Evolutionary conservation across 139 green algal species (phyloP), one percentile per base, ranked within the genome.

Genomic region (Astrephomene gubernaculifera): DNA sequence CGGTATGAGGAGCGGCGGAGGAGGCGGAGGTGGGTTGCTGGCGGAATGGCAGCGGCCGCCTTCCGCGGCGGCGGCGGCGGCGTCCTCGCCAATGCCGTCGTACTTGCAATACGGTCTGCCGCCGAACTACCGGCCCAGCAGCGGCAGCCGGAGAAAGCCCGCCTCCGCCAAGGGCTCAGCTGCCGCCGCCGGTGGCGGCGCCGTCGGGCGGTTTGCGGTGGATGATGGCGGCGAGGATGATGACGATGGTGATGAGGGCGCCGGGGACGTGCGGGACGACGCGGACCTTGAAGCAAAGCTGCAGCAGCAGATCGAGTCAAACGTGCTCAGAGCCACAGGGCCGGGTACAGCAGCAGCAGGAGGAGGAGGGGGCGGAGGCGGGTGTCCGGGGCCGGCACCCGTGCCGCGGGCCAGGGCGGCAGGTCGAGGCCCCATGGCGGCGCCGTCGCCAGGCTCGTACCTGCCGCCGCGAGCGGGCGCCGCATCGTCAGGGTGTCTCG

Each of bases 101-200:
- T 74, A 75, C 78, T 10, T 67, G 31, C 78, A 84, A 21, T 84
- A 84, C 63, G 78, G 78, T 41, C 63, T 84, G 44, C 78, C 78
- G 63, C 78, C 78, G 43, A 84, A 84, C 60, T 84, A 84, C 78
- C 78, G 78, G 14, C 78, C 78, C 31, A 84, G 78, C 63, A 84
- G 78, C 63, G 78, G 78, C 78, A 31, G 63, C 21, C 61, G 78
- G 12, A 41, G n/a, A n/a, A n/a, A n/a, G 60, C 60, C 57, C 19
- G 6, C 73, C 1, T 43, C 73, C 33, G 33, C 73, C 7, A 53
- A 39, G 12, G 60, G 53, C 27, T 38, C 31, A 14, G 71, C 45
- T n/a, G n/a, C n/a, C n/a, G n/a, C n/a, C n/a, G n/a, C n/a, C n/a
- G n/a, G n/a, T n/a, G 4, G 49, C 39, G 39, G 65, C 35, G 65